Evolutionary conservation across 805 yeast genomes (phyloP).

Genomic region (Candida insectorum): DNA sequence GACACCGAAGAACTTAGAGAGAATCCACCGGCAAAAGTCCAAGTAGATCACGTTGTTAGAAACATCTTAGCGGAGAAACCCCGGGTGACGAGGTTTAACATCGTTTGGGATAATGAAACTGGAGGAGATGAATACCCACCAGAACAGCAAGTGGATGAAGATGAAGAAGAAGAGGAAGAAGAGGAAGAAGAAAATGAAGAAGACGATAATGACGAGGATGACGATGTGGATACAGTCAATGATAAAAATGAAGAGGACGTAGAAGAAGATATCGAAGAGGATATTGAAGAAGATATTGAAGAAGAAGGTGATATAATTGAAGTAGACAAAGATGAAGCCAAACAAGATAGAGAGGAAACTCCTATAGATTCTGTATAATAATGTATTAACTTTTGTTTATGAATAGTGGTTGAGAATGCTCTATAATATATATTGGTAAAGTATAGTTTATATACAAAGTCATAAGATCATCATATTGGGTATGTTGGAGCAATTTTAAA

Average conservation of each 20-base stretch:
- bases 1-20: conserved; percentile 90
- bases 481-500: too few species aligned
- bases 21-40: conserved; percentile 90
- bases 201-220: conserved; percentile 52
- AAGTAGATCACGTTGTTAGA: conserved; percentile 89
- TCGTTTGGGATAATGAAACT: conserved; percentile 88
- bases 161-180: conserved; percentile 52
- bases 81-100: conserved; percentile 92
- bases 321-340: conserved; percentile 18
- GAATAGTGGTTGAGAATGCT: too few species aligned
- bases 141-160: conserved; percentile 65
- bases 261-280: conserved; percentile 39
- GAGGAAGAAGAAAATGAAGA: conserved; percentile 61
- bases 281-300: conserved; percentile 30
- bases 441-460: too few species aligned
- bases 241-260: conserved; percentile 37
- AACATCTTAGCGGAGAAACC: conserved; percentile 97
- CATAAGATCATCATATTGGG: too few species aligned
- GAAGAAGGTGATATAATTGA: conserved; percentile 42
- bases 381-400: too few species aligned
- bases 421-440: too few species aligned
- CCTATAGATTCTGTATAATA: conserved; percentile 4
- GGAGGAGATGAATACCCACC: conserved; percentile 73
- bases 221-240: conserved; percentile 34
- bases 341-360: conserved; percentile 4